These are phyloP conservation scores for Saccharomyces paradoxus DNA, from an alignment of 805 yeast genomes.

Conservation along the genomic window DNA sequence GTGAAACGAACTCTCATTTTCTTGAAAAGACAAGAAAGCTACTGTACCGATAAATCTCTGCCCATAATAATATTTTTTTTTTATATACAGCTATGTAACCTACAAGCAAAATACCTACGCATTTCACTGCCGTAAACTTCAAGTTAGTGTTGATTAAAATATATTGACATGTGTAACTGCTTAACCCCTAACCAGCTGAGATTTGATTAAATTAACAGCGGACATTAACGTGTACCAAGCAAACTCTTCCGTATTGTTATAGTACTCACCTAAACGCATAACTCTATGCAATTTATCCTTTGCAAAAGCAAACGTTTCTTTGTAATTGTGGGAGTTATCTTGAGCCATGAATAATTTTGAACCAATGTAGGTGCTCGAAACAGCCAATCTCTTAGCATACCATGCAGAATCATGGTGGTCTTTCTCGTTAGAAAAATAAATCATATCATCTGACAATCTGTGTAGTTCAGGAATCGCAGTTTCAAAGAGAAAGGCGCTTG, in stretches of 20 bases:
- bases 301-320: conserved; percentile 57
- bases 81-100: conserved; percentile 4
- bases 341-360: conserved; percentile 74
- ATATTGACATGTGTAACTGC: background rate
- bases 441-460: conserved; percentile 72
- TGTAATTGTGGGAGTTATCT: conserved; percentile 51
- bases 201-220: conserved; percentile 54
- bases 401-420: conserved; percentile 67
- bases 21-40: background rate
- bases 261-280: conserved; percentile 48
- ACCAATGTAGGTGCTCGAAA: conserved; percentile 63
- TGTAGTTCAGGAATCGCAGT: conserved; percentile 60
- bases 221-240: conserved; percentile 57
- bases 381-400: conserved; percentile 77
- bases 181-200: conserved; percentile 50
- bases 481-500: conserved; percentile 45
- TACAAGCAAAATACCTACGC: background rate
- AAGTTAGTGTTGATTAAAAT: background rate
- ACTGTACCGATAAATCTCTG: background rate
- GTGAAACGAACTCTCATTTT: background rate
- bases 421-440: conserved; percentile 74
- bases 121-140: background rate
- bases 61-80: background rate
- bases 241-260: conserved; percentile 70
- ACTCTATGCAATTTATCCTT: conserved; percentile 48